phyloP scores from a whole-genome alignment of 2,329 filamentous ascomycete species.

The Exophiala dermatitidis region DNA sequence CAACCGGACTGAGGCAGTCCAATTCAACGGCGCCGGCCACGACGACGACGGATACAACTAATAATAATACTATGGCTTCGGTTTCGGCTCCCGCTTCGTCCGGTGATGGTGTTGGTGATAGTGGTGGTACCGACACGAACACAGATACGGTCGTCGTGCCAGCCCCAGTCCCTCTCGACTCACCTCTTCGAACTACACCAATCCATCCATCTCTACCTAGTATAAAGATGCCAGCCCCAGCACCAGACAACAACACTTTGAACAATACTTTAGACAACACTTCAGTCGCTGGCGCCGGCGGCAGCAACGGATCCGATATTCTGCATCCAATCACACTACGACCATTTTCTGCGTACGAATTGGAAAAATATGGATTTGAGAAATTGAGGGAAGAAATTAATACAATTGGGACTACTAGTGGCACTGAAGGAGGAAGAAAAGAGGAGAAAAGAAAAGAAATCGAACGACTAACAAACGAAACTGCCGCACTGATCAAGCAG shows the following conservation, averaged over 20 bases:
- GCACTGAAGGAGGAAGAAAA: not conserved
- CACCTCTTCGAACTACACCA: slow-evolving; percentile 18
- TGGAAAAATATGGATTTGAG: slow-evolving; percentile 20
- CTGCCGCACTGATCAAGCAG: slow-evolving; percentile 18
- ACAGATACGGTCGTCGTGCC: not conserved
- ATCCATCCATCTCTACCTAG: slow-evolving; percentile 21
- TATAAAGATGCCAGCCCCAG: slow-evolving; percentile 13
- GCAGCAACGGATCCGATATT: slow-evolving; percentile 2
- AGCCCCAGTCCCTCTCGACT: slow-evolving; percentile 19
- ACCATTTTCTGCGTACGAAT: slow-evolving; percentile 23
- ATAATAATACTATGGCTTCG: too few relatives aligned
- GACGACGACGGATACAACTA: too few relatives aligned
- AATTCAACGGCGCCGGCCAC: too few relatives aligned
- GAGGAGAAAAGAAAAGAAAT: slow-evolving; percentile 14
- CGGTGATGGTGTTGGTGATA: not conserved
- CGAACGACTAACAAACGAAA: slow-evolving; percentile 15
- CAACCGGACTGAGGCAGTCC: too few relatives aligned
- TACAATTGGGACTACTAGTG: not conserved
- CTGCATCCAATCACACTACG: slow-evolving; percentile 21
- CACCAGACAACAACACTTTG: not conserved
- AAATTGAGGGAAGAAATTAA: slow-evolving; percentile 17
- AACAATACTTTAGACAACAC: too few relatives aligned
- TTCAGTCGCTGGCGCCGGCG: too few relatives aligned
- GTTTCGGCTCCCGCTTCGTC: too few relatives aligned
- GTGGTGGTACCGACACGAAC: not conserved